These are phyloP conservation scores for Agrostemma githago DNA, from an alignment of 148 eudicot species.

Conservation along the genomic window DNA sequence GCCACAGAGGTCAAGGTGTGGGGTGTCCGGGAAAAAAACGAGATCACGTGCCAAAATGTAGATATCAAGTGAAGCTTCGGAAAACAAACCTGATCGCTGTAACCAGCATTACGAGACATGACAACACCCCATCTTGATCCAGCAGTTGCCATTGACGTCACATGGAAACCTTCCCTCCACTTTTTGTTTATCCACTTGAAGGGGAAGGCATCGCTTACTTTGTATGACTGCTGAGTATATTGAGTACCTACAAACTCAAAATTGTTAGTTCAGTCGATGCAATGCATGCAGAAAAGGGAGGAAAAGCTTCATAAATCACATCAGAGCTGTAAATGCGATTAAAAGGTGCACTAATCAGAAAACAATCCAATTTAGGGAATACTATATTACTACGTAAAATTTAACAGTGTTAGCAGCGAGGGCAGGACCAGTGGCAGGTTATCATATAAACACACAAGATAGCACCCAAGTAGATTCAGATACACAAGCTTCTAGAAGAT, in stretches of 20 bases:
- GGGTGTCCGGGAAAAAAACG: background rate
- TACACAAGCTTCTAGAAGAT: background rate
- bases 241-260: constrained; percentile 50
- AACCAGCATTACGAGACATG: constrained; percentile 93
- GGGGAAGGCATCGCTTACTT: constrained; percentile 90
- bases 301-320: background rate
- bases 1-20: background rate
- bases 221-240: constrained; percentile 79
- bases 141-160: constrained; percentile 94
- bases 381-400: background rate
- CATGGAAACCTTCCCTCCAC: constrained; percentile 93
- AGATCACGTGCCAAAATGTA: constrained; percentile 4
- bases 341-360: background rate
- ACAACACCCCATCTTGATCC: constrained; percentile 92
- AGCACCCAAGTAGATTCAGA: background rate
- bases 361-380: background rate
- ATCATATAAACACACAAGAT: background rate
- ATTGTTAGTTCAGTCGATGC: constrained; percentile 1
- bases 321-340: background rate
- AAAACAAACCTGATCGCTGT: constrained; percentile 62
- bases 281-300: background rate
- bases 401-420: background rate
- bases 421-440: background rate
- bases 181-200: constrained; percentile 96
- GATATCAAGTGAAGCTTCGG: background rate